Conservation (phyloP, 768 basidiomycete species). For the Mrakia gelida region DNA sequence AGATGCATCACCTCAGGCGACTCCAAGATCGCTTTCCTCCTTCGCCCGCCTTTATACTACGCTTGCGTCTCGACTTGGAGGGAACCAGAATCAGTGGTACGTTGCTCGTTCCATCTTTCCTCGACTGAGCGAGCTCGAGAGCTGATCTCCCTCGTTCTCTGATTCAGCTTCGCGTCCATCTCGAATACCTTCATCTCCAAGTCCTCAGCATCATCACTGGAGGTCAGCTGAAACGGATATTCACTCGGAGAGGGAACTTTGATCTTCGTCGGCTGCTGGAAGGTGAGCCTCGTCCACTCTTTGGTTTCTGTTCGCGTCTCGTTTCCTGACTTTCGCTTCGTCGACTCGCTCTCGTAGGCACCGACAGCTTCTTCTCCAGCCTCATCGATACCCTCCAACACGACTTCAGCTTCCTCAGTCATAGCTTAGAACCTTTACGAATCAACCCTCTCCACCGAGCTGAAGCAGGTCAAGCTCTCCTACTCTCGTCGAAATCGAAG, state of each 20-base stretch:
- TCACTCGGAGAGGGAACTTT: constrained; percentile 85
- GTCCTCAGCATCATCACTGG: constrained; percentile 85
- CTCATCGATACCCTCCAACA: constrained; percentile 65
- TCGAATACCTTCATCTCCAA: constrained; percentile 92
- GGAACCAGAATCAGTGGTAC: constrained; percentile 91
- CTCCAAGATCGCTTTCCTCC: constrained; percentile 78
- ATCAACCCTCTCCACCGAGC: constrained; percentile 66
- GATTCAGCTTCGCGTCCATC: constrained; percentile 79
- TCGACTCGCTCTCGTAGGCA: constrained; percentile 56
- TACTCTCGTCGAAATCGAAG: constrained; percentile 75
- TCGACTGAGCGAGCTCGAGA: background rate
- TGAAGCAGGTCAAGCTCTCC: constrained; percentile 71
- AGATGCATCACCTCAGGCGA: constrained; percentile 76
- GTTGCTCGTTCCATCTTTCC: constrained; percentile 42
- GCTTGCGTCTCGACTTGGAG: constrained; percentile 88
- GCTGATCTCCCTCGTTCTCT: background rate
- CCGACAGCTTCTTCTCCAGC: constrained; percentile 72
- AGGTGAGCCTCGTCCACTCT: constrained; percentile 36
- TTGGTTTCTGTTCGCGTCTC: background rate
- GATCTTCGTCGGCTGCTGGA: constrained; percentile 57
- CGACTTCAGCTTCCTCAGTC: constrained; percentile 75
- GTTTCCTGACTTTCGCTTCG: background rate
- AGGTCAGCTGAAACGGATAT: constrained; percentile 75
- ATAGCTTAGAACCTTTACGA: constrained; percentile 73
- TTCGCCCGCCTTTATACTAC: constrained; percentile 84